Evolutionary conservation across 768 basidiomycete genomes (phyloP).

Genomic region (Psilocybe subaeruginosa): DNA sequence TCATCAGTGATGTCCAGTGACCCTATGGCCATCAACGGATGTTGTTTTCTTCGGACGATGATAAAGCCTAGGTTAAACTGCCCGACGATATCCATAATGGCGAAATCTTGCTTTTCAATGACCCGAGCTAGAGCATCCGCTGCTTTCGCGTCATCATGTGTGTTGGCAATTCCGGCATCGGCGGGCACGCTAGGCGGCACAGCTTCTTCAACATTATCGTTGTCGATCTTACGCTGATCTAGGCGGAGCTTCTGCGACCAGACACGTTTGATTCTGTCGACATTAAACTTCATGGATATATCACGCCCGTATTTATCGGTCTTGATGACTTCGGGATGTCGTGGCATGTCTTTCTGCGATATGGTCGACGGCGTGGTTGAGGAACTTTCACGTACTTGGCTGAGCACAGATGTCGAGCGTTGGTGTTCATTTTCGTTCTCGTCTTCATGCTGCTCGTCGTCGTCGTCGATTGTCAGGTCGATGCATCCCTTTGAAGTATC

Average conservation of each 20-base stretch:
- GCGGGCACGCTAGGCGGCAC: slow-evolving; percentile 22
- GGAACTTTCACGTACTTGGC: slow-evolving; percentile 16
- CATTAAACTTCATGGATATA: slow-evolving; percentile 30
- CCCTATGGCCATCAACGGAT: background rate
- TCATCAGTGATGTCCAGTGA: background rate
- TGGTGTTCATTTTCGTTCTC: slow-evolving; percentile 22
- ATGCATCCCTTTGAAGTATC: background rate
- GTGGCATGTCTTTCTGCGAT: slow-evolving; percentile 14
- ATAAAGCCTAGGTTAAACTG: slow-evolving; percentile 98
- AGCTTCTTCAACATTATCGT: background rate
- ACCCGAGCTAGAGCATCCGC: slow-evolving; percentile 79
- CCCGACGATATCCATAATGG: slow-evolving; percentile 80
- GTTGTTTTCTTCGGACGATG: slow-evolving; percentile 66
- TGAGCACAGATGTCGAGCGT: slow-evolving; percentile 21
- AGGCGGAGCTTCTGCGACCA: slow-evolving; percentile 19
- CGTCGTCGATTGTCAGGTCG: slow-evolving; percentile 14
- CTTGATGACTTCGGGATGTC: slow-evolving; percentile 45
- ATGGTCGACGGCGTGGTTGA: slow-evolving; percentile 16
- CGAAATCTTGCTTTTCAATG: slow-evolving; percentile 88
- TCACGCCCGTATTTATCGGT: slow-evolving; percentile 28
- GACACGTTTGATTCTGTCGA: slow-evolving; percentile 22
- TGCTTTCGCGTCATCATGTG: slow-evolving; percentile 52
- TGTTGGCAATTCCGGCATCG: slow-evolving; percentile 45
- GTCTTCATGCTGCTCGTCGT: slow-evolving; percentile 20
- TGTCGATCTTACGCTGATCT: background rate